These are phyloP conservation scores for Nothomitra cinnamomea DNA, from an alignment of 2,329 filamentous ascomycete genomes.

Conservation along the genomic window DNA sequence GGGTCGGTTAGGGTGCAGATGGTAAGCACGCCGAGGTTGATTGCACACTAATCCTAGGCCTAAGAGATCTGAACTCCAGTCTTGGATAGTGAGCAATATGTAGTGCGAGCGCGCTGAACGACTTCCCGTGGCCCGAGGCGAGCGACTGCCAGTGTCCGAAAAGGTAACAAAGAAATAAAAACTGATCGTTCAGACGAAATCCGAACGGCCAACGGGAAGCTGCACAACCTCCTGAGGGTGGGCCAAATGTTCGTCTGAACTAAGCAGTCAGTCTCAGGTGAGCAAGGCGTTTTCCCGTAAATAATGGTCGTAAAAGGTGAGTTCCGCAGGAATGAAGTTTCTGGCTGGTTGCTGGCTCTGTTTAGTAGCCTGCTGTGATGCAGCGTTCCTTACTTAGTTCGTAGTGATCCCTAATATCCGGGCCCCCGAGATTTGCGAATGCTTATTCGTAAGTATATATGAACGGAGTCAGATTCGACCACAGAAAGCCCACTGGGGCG, in stretches of 20 bases:
- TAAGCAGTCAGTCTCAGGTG: neutral
- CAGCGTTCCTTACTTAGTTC: neutral
- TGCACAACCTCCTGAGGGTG: neutral
- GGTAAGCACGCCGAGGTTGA: too few relatives aligned
- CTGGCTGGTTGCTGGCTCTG: neutral
- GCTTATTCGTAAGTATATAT: too few relatives aligned
- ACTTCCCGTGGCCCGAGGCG: neutral
- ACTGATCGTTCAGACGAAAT: neutral
- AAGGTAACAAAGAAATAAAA: neutral
- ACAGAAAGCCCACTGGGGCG: too few relatives aligned
- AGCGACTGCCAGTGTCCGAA: neutral
- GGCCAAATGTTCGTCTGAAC: slow-evolving; percentile 2
- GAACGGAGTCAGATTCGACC: too few relatives aligned
- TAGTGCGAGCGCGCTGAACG: neutral
- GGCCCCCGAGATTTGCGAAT: too few relatives aligned
- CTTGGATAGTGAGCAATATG: neutral
- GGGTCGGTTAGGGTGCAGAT: too few relatives aligned
- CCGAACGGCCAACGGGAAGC: neutral
- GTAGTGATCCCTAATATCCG: neutral
- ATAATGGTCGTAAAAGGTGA: too few relatives aligned
- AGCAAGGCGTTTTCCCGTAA: too few relatives aligned
- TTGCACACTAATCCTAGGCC: too few relatives aligned
- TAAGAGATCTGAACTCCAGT: neutral
- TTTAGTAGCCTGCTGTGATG: neutral
- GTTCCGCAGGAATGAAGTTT: neutral